Base-by-base conservation (phyloP, 148 eudicot species). In the Linanthus parryae region DNA sequence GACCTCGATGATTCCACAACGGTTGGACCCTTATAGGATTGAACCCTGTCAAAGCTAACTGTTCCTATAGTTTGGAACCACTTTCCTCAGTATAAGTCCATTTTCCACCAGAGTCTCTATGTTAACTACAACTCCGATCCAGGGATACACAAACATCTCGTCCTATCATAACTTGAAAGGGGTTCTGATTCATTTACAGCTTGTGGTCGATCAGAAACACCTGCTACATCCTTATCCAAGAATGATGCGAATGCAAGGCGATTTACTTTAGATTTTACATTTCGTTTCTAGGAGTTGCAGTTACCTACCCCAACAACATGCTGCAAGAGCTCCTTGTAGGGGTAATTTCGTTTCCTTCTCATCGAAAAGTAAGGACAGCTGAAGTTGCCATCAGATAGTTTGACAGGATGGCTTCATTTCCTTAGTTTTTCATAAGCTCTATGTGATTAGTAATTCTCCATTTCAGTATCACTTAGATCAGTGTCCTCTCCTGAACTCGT, bases 81-180 rank as follows among this genome's bases (percentile, higher is more conserved):
- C 99, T 94, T 61, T 61, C 85, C 26, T 91, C 99, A 1, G 78
- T 95, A 78, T 63, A 67, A 11, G 79, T 21, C 94, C 96, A 49
- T 80, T 84, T 67, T 69, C 76, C 40, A 64, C 59, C 15, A 52
- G 64, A 29, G 88, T 82, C 11, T 77, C 83, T 31, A 88, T 73
- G 59, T 94, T 88, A 28, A 94, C 88, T 49, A 84, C 80, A 58
- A 88, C 74, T 41, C 99, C 99, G 15, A 64, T 76, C 99, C 99
- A 94, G 2, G 99, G 99, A 88, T 88, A 94, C 23, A 84, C 99
- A 69, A 88, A 82, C 74, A 72, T 68, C 76, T 94, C 99, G 42
- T 82, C 83, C 52, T 67, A 43, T 84, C 85, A 59, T 69, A 59
- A 7, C 52, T 63, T 44, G 80, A 68, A 27, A 76, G 62, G 23